A percentile compares a stretch with the other conserved stretches of the same genome.
These are phyloP conservation scores for Platismatia glauca DNA, from an alignment of 495 filamentous ascomycete genomes.

Conservation along the genomic window DNA sequence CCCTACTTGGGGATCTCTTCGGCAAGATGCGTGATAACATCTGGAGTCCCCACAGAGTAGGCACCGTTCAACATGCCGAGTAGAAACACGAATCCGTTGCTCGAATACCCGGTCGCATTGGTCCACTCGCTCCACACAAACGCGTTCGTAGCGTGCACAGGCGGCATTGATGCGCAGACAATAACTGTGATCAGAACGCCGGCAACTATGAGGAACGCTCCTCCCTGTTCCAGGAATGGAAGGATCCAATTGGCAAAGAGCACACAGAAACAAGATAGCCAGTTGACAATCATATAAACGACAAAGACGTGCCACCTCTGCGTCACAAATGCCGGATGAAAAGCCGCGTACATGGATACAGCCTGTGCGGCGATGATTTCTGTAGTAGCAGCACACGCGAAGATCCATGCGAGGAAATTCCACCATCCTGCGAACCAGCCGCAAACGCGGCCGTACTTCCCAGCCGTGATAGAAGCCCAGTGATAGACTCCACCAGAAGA, in stretches of 20 bases:
- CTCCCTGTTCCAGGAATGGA: conserved; percentile 56
- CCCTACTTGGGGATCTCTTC: conserved; percentile 54
- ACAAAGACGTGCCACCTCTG: conserved; percentile 71
- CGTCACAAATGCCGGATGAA: conserved; percentile 53
- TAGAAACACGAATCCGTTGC: conserved; percentile 60
- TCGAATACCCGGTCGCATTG: conserved; percentile 56
- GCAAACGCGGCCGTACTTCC: conserved; percentile 55
- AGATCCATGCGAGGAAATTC: conserved; percentile 71
- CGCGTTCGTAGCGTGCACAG: conserved; percentile 43
- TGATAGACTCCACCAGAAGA: conserved; percentile 79
- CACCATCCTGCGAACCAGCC: conserved; percentile 76
- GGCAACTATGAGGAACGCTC: conserved; percentile 56
- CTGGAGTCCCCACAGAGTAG: conserved; percentile 67
- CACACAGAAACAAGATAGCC: conserved; percentile 54
- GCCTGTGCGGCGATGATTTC: conserved; percentile 60
- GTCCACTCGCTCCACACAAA: conserved; percentile 57
- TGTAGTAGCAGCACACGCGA: conserved; percentile 55
- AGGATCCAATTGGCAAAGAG: conserved; percentile 62
- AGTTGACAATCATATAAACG: conserved; percentile 56
- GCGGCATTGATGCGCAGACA: conserved; percentile 66
- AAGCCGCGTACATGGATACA: conserved; percentile 62
- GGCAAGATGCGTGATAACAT: conserved; percentile 60
- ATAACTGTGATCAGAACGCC: conserved; percentile 65
- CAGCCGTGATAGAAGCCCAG: conserved; percentile 70
- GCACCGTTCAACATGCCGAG: conserved; percentile 69